Evolutionary conservation across 208 protist genomes (phyloP).

Genomic region (Polymyxa betae): DNA sequence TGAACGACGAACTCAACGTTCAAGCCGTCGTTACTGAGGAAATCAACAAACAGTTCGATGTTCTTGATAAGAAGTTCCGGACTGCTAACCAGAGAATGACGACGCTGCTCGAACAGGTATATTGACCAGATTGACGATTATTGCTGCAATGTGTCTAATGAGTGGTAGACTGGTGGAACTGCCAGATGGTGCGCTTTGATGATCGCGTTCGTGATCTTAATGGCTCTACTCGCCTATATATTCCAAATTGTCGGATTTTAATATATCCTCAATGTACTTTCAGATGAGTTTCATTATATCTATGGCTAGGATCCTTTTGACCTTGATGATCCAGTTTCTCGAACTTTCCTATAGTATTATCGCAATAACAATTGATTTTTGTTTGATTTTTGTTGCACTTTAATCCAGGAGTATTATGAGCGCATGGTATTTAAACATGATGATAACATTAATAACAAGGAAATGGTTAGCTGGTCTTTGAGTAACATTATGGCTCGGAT

Average conservation of each 20-base stretch:
- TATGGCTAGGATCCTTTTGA: too few relatives aligned
- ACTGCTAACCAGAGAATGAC: slow-evolving; percentile 36
- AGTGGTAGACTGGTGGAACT: slow-evolving; percentile 2
- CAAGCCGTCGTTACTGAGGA: slow-evolving; percentile 24
- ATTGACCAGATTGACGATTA: neutral
- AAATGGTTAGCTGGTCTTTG: too few relatives aligned
- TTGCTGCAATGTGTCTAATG: neutral
- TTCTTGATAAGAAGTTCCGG: slow-evolving; percentile 41
- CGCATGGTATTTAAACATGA: too few relatives aligned
- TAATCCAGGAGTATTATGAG: too few relatives aligned
- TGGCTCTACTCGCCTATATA: slow-evolving; percentile 31
- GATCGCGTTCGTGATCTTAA: slow-evolving; percentile 32
- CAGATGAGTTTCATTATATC: too few relatives aligned
- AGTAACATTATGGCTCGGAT: too few relatives aligned
- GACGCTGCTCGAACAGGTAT: slow-evolving; percentile 49
- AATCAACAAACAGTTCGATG: slow-evolving; percentile 51
- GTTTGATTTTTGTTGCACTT: too few relatives aligned
- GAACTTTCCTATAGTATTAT: too few relatives aligned
- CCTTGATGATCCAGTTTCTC: too few relatives aligned
- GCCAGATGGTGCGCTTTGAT: slow-evolving; percentile 40
- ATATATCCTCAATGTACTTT: too few relatives aligned
- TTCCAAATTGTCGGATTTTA: slow-evolving; percentile 22
- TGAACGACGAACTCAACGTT: slow-evolving; percentile 43
- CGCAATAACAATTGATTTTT: too few relatives aligned
- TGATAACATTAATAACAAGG: too few relatives aligned